Evolutionary conservation across 441 rosid species (phyloP), one percentile per base, ranked within the genome.

Genomic region (Eutrema salsugineum): DNA sequence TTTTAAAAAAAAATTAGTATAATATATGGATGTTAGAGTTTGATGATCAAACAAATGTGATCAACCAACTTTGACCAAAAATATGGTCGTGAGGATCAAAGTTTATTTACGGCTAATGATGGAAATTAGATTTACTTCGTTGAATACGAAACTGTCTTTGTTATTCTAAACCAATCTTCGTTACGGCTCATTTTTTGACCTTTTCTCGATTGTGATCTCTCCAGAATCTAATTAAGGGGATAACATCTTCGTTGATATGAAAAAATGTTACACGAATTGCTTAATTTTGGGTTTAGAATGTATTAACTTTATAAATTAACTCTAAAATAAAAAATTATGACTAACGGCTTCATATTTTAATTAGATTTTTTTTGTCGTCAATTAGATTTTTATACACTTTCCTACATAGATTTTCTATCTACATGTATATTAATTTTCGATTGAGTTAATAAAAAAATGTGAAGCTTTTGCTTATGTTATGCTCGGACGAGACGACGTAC

Each of bases 11-110:
- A 27, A 39, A n/a, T 39, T 59, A 59, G 8, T 3, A 42, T 12
- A 42, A 17, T 28, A 39, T 33, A 7, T 57, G 30, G 32, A 24
- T 32, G 60, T 49, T 60, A 35, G 43, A 70, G 53, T 71, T 71
- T 50, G 75, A 61, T 50, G 68, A 61, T 70, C 61, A 51, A 70
- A 50, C 75, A 49, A 60, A 60, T 39, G 66, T 6, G 48, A 30
- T 58, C 24, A 48, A 58, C 60, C 33, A 61, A 49, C 53, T 61
- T 50, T n/a, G n/a, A n/a, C n/a, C n/a, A n/a, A n/a, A n/a, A n/a
- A n/a, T n/a, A n/a, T n/a, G n/a, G n/a, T n/a, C n/a, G n/a, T n/a
- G n/a, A n/a, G n/a, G n/a, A n/a, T n/a, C n/a, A n/a, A n/a, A n/a
- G n/a, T n/a, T n/a, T n/a, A n/a, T n/a, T n/a, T n/a, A n/a, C n/a